A percentile compares a stretch with the other conserved stretches of the same genome.
Conservation (phyloP, 768 basidiomycete genomes). For the Leccinum arenicola region DNA sequence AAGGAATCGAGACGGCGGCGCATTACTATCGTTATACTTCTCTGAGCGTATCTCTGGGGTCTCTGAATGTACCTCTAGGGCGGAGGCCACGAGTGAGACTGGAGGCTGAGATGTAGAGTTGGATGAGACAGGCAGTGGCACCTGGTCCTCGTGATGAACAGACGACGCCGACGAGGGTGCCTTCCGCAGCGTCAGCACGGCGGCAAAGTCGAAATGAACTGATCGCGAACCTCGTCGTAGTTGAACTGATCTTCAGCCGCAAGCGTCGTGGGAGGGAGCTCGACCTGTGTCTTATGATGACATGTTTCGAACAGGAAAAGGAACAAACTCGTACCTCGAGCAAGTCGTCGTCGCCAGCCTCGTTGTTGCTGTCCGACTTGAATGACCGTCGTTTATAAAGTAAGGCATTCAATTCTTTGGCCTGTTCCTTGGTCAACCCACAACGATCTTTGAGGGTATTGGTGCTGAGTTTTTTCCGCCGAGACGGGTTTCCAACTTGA, state of each 20-base stretch:
- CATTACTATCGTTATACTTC: no score
- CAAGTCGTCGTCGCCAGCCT: not conserved
- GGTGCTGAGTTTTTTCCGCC: conserved; percentile 5
- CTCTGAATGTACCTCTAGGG: no score
- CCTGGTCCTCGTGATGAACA: no score
- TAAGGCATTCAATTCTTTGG: not conserved
- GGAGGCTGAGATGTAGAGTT: no score
- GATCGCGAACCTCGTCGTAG: not conserved
- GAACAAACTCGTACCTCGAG: not conserved
- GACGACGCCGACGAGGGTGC: no score
- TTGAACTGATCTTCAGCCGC: not conserved
- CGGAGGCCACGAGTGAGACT: no score
- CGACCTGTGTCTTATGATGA: not conserved
- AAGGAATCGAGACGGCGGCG: no score
- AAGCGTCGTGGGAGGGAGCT: not conserved
- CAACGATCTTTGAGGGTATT: conserved; percentile 12
- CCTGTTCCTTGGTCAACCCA: conserved; percentile 12
- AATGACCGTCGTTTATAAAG: not conserved
- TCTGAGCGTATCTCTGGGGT: no score
- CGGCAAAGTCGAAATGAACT: no score
- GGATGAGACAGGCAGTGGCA: no score
- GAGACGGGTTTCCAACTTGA: not conserved
- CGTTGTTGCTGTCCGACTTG: no score
- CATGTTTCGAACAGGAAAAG: not conserved
- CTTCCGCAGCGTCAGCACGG: no score